Conservation (phyloP, 164 flowering plant genomes). For the Vitis labrusca region DNA sequence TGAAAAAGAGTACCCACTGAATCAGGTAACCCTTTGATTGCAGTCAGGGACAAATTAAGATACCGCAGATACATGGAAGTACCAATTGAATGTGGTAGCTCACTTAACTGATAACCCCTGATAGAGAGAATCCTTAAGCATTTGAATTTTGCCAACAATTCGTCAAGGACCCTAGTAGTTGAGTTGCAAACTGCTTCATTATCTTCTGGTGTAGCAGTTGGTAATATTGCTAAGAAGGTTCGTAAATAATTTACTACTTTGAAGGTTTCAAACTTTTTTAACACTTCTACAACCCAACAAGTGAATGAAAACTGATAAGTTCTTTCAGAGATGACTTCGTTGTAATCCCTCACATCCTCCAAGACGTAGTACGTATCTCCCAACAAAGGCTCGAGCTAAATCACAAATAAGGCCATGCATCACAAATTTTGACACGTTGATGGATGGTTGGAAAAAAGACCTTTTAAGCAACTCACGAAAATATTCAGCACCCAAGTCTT, state of each 20-base stretch:
- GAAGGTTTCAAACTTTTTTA: slow-evolving; percentile 15
- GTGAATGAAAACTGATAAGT: slow-evolving; percentile 24
- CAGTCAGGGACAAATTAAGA: slow-evolving; percentile 26
- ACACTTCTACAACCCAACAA: neutral
- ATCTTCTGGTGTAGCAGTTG: too few species aligned
- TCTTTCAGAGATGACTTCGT: neutral
- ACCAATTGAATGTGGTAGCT: slow-evolving; percentile 19
- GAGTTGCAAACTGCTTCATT: neutral
- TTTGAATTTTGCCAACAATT: slow-evolving; percentile 16
- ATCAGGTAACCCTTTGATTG: slow-evolving; percentile 23
- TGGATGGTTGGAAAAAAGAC: slow-evolving; percentile 27
- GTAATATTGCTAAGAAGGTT: slow-evolving; percentile 19
- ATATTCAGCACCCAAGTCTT: slow-evolving; percentile 25
- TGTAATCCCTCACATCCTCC: slow-evolving; percentile 5
- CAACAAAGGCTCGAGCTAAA: slow-evolving; percentile 18
- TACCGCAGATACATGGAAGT: slow-evolving; percentile 28
- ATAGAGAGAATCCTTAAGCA: slow-evolving; percentile 25
- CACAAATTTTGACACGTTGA: neutral
- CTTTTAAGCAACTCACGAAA: slow-evolving; percentile 25
- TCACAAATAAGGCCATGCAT: slow-evolving; percentile 48
- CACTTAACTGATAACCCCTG: neutral
- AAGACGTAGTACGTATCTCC: slow-evolving; percentile 6
- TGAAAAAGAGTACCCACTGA: slow-evolving; percentile 22
- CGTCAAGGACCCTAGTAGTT: neutral
- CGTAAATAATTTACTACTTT: slow-evolving; percentile 12